Evolutionary conservation across 768 basidiomycete species (phyloP), one percentile per base, ranked within the genome.

Genomic region (Amanita thiersii): DNA sequence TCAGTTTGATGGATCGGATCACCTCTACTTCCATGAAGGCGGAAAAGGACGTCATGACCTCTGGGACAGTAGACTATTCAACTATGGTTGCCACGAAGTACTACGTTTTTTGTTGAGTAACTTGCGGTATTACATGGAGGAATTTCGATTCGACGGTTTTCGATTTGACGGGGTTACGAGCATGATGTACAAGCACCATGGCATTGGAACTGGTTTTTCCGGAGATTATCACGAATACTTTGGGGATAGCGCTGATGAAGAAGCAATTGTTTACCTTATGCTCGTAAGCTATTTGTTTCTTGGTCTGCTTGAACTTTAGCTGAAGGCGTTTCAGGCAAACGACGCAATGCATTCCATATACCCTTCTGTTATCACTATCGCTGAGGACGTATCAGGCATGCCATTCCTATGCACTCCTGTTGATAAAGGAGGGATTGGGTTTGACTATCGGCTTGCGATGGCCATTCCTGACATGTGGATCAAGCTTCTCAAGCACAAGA

Each of bases 391-490:
- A 21, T 97, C 93, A 12, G 96, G 96, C 12, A 99, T 99, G 96
- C 94, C 96, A 3, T 79, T 97, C 8, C 80, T 99, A 14, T 82
- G 94, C 53, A 65, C 77, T 8, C 79, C 91, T 2, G 81, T 85
- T 26, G 53, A 66, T 29, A 71, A 81, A 45, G 96, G 94, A 34
- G 96, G 96, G 10, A 69, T 99, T 39, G 96, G 94, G 3, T 99
- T 98, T 63, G 96, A 99, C 65, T 99, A 97, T 62, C 85, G 96
- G 23, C 69, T 99, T 34, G 90, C 91, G 20, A 99, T 98, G 96
- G 96, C 96, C 15, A 76, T 99, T 39, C 96, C 96, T 2, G 96
- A 99, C 61, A 97, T 94, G 92, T 99, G 92, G 91, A 99, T 99
- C 70, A 98, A 99, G 63, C 70, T 98, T 19, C 75, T 98, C 51